Base-by-base conservation (phyloP, 2,329 filamentous ascomycete species). In the Phaeosphaeria sp. region DNA sequence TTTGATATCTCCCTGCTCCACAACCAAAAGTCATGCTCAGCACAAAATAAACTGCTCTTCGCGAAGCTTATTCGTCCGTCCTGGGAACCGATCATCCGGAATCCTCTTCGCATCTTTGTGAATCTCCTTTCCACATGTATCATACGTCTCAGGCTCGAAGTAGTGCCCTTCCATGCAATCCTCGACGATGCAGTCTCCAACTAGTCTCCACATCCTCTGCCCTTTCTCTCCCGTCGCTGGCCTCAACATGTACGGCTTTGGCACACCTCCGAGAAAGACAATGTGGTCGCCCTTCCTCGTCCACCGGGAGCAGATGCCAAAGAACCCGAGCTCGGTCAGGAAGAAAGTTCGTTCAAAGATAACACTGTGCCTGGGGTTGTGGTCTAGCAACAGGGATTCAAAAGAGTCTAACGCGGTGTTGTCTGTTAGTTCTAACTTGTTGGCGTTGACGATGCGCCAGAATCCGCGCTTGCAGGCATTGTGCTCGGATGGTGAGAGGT, bases 121-220 rank as follows among this genome's bases (percentile, higher is more conserved):
- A 13, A 13, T 13, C 30, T 36, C 30, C 13, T 13, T 36, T 36
- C 30, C 30, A 15, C 30, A 36, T 11, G 30, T 36, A 15, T 36
- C 30, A 36, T 36, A 36, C 30, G 30, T 7, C 30, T 36, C 30
- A 7, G 30, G 30, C 44, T 17, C 30, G 13, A 36, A 36, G 30
- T 36, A 36, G 30, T 36, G 30, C 30, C 46, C 46, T n/a, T 50
- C 48, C 48, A 50, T 50, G 30, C 48, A 50, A 20, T 36, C 48
- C 10, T 50, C 48, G 13, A 27, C 5, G 18, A 41, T 42, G 33
- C 48, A 50, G 33, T 50, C 48, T 15, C 48, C 48, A 10, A 50
- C 15, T 2, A 50, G 33, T 42, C 42, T 50, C 48, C 48, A 50
- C 22, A n/a, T 25, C 3, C 30, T 6, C 30, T 15, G 30, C 30